Conservation (phyloP, 352 stramenopile genomes). For the Paralagenidium karlingii region DNA sequence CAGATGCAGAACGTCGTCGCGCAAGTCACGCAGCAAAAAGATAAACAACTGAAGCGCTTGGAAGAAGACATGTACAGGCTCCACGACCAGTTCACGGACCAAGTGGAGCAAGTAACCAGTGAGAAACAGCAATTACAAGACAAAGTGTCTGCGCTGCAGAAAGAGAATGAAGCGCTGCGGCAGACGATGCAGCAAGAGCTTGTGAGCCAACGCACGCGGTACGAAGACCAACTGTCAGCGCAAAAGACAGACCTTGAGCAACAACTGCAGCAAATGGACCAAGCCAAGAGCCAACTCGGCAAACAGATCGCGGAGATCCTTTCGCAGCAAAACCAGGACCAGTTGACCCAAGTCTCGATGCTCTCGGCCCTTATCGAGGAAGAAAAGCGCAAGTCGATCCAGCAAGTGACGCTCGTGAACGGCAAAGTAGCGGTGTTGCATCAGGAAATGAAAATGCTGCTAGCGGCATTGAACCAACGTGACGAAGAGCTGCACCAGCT, state of each 20-base stretch:
- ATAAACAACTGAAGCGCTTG: slow-evolving; percentile 14
- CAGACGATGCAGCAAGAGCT: too few species aligned
- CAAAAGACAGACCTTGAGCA: neutral
- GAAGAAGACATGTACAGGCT: slow-evolving; percentile 25
- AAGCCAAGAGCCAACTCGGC: slow-evolving; percentile 1
- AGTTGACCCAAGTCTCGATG: slow-evolving; percentile 39
- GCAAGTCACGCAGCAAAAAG: slow-evolving; percentile 13
- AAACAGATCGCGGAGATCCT: slow-evolving; percentile 33
- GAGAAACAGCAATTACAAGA: too few species aligned
- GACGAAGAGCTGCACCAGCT: slow-evolving; percentile 32
- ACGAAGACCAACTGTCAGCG: slow-evolving; percentile 2
- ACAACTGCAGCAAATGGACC: neutral
- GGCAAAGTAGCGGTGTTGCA: slow-evolving; percentile 40
- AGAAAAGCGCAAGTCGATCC: slow-evolving; percentile 23
- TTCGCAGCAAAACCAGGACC: slow-evolving; percentile 44
- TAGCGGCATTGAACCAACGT: slow-evolving; percentile 40
- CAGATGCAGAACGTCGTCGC: slow-evolving; percentile 16
- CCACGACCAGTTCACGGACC: slow-evolving; percentile 39
- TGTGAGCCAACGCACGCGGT: too few species aligned
- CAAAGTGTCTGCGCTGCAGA: too few species aligned
- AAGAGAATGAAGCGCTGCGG: slow-evolving; percentile 19
- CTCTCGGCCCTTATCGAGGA: slow-evolving; percentile 25
- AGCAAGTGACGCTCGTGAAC: slow-evolving; percentile 25
- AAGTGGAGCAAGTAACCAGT: slow-evolving; percentile 32
- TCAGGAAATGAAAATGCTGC: slow-evolving; percentile 61